A percentile compares a stretch with the other conserved stretches of the same genome.
Conservation (phyloP, 179 eudicot genomes). For the Vitellaria paradoxa region DNA sequence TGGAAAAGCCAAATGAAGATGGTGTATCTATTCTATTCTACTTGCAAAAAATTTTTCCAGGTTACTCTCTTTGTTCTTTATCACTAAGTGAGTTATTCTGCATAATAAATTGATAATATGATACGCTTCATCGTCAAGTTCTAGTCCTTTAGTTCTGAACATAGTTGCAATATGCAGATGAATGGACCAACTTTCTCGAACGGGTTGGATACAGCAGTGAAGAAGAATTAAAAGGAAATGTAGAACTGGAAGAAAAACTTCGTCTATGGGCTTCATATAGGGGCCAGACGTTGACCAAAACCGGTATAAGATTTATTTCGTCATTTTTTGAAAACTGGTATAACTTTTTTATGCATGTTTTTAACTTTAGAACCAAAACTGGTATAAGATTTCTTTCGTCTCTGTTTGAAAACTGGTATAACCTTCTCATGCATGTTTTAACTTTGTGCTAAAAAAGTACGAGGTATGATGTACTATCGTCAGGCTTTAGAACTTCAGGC, state of each 20-base stretch:
- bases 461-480: conserved; percentile 99
- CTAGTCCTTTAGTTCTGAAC: conserved; percentile 12
- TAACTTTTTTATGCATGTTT: conserved; percentile 1
- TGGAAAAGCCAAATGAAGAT: conserved; percentile 86
- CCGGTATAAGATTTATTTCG: conserved; percentile 49
- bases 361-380: conserved; percentile 86
- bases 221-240: conserved; percentile 60
- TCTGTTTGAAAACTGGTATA: neutral
- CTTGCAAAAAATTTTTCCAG: conserved; percentile 96
- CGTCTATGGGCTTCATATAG: conserved; percentile 98
- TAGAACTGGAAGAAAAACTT: conserved; percentile 64
- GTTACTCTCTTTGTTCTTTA: conserved; percentile 26
- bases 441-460: conserved; percentile 42
- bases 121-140: neutral
- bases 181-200: conserved; percentile 89
- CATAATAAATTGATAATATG: neutral
- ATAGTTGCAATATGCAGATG: conserved; percentile 46
- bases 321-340: neutral
- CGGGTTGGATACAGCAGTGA: conserved; percentile 56
- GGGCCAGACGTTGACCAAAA: conserved; percentile 95
- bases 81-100: no score
- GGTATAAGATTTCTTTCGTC: conserved; percentile 40
- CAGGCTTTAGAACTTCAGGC: conserved; percentile 99
- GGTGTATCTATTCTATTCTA: conserved; percentile 96
- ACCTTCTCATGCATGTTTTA: conserved; percentile 2